phyloP scores from a whole-genome alignment of 176 grass and related monocot genomes.

The Thinopyrum elongatum region DNA sequence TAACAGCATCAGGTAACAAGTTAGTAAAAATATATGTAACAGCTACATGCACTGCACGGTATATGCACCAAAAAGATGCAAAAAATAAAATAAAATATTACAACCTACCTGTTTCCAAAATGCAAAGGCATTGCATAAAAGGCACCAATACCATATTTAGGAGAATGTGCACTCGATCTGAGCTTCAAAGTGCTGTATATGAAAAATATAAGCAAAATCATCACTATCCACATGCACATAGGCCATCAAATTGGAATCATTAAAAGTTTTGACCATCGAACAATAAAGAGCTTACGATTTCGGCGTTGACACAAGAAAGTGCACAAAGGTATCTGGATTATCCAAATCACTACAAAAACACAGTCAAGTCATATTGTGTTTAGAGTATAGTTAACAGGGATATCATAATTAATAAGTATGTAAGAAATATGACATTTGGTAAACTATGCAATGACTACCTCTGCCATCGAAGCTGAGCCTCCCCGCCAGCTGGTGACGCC shows the following conservation, averaged over 20 bases:
- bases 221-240: neutral
- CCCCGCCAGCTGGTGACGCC: neutral
- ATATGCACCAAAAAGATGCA: neutral
- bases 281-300: neutral
- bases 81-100: neutral
- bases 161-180: neutral
- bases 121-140: neutral
- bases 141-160: neutral
- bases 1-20: neutral
- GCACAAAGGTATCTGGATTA: neutral
- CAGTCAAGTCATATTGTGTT: neutral
- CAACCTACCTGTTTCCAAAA: neutral
- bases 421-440: neutral
- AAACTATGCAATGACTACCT: neutral
- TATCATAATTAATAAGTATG: neutral
- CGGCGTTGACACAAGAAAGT: neutral
- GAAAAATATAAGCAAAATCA: neutral
- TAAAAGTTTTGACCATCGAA: neutral
- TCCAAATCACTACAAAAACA: neutral
- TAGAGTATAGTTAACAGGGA: neutral
- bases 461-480: slow-evolving; percentile 8
- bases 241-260: neutral
- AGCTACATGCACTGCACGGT: no score
- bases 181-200: neutral
- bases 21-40: neutral